Evolutionary conservation across 306 rosid species (phyloP).

Genomic region (Citrullus amarus): DNA sequence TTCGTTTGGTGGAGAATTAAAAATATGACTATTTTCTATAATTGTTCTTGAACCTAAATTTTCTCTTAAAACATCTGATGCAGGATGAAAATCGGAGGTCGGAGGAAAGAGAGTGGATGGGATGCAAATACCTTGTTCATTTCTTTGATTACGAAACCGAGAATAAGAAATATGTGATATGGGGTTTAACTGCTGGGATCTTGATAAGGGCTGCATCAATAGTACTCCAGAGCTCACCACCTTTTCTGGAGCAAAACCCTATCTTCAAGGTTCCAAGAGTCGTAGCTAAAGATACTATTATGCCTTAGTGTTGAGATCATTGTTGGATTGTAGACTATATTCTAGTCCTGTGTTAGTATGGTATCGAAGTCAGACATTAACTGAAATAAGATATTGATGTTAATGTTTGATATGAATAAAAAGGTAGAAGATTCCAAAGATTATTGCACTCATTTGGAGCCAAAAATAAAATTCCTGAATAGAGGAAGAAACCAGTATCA

Average conservation of each 20-base stretch:
- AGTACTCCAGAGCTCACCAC: slow-evolving; percentile 59
- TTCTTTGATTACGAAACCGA: slow-evolving; percentile 54
- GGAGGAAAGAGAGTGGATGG: slow-evolving; percentile 92
- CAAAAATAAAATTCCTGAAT: background rate
- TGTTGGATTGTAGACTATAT: background rate
- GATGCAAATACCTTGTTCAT: slow-evolving; percentile 67
- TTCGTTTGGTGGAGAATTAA: background rate
- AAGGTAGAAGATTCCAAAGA: background rate
- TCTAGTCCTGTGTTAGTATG: background rate
- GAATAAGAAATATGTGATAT: slow-evolving; percentile 48
- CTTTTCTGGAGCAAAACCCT: slow-evolving; percentile 82
- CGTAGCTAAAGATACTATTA: slow-evolving; percentile 19
- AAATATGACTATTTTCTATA: background rate
- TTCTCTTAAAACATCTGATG: slow-evolving; percentile 8
- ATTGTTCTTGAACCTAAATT: background rate
- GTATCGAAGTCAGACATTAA: background rate
- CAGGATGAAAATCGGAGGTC: slow-evolving; percentile 76
- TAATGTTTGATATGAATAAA: slow-evolving; percentile 4
- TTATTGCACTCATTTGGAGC: background rate
- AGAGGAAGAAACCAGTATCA: slow-evolving; percentile 2
- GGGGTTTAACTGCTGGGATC: slow-evolving; percentile 96
- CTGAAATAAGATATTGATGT: background rate
- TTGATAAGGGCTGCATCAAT: slow-evolving; percentile 88
- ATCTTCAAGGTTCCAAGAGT: slow-evolving; percentile 47
- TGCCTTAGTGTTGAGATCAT: slow-evolving; percentile 28